Conservation (phyloP, 139 green algal genomes). For the Auxenochlorella pyrenoidosa region DNA sequence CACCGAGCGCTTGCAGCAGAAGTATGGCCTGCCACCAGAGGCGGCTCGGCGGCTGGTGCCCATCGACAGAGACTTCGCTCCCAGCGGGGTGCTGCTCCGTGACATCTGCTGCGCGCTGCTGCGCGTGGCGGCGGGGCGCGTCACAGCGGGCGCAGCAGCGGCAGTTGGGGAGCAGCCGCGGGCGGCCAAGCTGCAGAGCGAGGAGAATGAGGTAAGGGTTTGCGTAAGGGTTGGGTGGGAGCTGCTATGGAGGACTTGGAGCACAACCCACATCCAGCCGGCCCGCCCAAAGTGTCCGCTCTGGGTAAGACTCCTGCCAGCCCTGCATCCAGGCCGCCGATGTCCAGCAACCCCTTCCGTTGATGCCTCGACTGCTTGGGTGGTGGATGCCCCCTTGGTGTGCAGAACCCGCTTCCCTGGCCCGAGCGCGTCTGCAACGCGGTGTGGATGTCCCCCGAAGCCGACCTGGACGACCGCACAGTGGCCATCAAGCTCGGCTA, state of each 20-base stretch:
- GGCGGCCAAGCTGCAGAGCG: constrained; percentile 14
- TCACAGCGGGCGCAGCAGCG: constrained; percentile 37
- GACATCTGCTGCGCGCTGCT: constrained; percentile 76
- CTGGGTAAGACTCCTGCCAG: not conserved
- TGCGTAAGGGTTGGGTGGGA: not conserved
- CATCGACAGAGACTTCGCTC: constrained; percentile 36
- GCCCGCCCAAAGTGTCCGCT: no score
- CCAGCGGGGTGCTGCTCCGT: constrained; percentile 65
- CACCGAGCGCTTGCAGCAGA: constrained; percentile 20
- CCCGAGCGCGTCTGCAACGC: constrained; percentile 45
- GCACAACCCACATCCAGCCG: no score
- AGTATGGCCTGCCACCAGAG: constrained; percentile 36
- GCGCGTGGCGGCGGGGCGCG: constrained; percentile 21
- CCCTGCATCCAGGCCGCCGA: not conserved
- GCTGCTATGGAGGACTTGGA: not conserved
- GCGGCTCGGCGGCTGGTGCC: constrained; percentile 16
- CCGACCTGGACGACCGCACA: constrained; percentile 24
- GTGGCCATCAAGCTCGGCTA: constrained; percentile 56
- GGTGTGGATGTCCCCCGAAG: constrained; percentile 20
- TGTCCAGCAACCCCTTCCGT: no score
- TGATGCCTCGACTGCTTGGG: no score
- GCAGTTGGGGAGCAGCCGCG: not conserved
- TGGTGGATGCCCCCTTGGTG: not conserved
- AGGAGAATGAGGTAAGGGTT: constrained; percentile 34
- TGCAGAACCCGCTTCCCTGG: constrained; percentile 55